Conservation (phyloP, 495 filamentous ascomycete species). For the Tuber melanosporum region DNA sequence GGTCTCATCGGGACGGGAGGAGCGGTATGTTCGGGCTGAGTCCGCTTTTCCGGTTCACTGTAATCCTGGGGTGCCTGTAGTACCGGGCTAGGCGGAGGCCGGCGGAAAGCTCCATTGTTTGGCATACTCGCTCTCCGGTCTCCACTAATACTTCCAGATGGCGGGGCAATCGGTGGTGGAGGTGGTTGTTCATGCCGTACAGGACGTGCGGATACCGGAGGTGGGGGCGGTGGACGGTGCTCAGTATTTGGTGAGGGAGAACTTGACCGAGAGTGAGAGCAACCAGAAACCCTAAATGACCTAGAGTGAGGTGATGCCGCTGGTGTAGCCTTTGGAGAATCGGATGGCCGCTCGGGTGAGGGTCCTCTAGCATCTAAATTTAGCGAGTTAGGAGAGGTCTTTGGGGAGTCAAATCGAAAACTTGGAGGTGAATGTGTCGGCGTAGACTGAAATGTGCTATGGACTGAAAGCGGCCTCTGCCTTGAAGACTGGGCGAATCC, state of each 20-base stretch:
- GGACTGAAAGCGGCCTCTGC: slow-evolving; percentile 34
- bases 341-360: slow-evolving; percentile 18
- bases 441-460: slow-evolving; percentile 32
- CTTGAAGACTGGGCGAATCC: slow-evolving; percentile 21
- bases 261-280: slow-evolving; percentile 24
- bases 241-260: slow-evolving; percentile 29
- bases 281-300: slow-evolving; percentile 15
- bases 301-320: slow-evolving; percentile 10
- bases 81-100: slow-evolving; percentile 20
- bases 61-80: slow-evolving; percentile 17
- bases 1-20: slow-evolving; percentile 60
- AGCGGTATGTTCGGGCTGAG: slow-evolving; percentile 11
- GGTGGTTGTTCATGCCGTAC: slow-evolving; percentile 21
- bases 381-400: slow-evolving; percentile 27
- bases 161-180: background rate
- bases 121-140: slow-evolving; percentile 13
- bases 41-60: background rate
- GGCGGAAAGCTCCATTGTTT: slow-evolving; percentile 10
- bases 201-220: slow-evolving; percentile 15
- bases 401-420: slow-evolving; percentile 32
- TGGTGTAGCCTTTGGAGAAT: slow-evolving; percentile 8
- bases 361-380: slow-evolving; percentile 31
- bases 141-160: background rate
- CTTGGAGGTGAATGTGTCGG: slow-evolving; percentile 24
- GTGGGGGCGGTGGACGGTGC: slow-evolving; percentile 30